Evolutionary conservation across 176 grass and related monocot species (phyloP).

Genomic region (Carex cristatella): DNA sequence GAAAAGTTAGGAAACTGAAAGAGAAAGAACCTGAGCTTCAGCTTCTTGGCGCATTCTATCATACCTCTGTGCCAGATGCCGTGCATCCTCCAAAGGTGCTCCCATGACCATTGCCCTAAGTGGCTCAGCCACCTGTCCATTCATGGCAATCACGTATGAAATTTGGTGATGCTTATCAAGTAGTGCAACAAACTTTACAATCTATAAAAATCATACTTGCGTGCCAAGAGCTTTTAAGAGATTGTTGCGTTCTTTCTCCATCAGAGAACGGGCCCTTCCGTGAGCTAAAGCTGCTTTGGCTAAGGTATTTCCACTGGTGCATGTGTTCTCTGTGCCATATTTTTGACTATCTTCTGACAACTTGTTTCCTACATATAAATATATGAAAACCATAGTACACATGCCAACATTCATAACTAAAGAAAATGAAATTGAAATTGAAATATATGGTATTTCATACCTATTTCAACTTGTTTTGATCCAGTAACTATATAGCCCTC

Average conservation of each 20-base stretch:
- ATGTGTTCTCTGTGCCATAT: constrained; percentile 77
- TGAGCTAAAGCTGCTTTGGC: constrained; percentile 62
- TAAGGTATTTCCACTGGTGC: constrained; percentile 76
- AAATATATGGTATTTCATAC: constrained; percentile 24
- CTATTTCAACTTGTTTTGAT: constrained; percentile 95
- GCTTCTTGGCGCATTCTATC: constrained; percentile 92
- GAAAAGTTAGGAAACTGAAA: background rate
- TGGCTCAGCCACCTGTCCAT: constrained; percentile 82
- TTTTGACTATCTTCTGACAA: constrained; percentile 88
- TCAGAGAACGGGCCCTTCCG: constrained; percentile 47
- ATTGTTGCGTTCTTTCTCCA: constrained; percentile 67
- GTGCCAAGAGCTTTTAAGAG: constrained; percentile 82
- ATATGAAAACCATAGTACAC: background rate
- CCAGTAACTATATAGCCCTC: constrained; percentile 92
- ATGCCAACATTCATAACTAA: background rate
- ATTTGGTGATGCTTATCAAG: background rate
- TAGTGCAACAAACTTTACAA: background rate
- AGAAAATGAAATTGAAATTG: background rate
- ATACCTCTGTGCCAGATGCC: constrained; percentile 91
- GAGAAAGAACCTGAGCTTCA: constrained; percentile 63
- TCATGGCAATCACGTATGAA: constrained; percentile 6
- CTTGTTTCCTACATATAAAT: constrained; percentile 52
- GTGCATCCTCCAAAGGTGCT: constrained; percentile 87
- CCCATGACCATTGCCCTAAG: constrained; percentile 94
- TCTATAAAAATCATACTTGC: constrained; percentile 37